phyloP scores from a whole-genome alignment of 2,329 filamentous ascomycete genomes.

The Colletotrichum euphorbiae region DNA sequence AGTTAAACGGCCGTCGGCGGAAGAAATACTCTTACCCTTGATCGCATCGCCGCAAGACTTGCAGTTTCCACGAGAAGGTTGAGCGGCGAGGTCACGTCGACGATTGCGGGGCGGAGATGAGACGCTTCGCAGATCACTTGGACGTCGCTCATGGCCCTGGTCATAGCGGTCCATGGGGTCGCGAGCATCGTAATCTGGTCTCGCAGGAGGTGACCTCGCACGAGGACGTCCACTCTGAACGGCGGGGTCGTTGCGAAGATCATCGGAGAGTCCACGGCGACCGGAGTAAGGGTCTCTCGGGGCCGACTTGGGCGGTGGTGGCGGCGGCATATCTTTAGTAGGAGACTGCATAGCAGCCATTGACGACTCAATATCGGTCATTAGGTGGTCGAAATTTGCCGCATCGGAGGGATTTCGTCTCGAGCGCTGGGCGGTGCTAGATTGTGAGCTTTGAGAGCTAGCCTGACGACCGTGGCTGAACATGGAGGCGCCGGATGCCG shows the following conservation, averaged over 20 bases:
- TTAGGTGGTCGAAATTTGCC: slow-evolving; percentile 63
- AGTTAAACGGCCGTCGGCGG: slow-evolving; percentile 89
- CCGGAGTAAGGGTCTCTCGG: slow-evolving; percentile 34
- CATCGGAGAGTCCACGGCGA: slow-evolving; percentile 34
- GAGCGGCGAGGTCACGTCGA: slow-evolving; percentile 42
- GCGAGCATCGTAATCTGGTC: slow-evolving; percentile 39
- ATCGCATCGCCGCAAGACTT: slow-evolving; percentile 84
- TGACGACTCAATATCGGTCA: slow-evolving; percentile 67
- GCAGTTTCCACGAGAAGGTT: slow-evolving; percentile 77
- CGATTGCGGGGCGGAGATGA: slow-evolving; percentile 43
- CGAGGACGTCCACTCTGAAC: slow-evolving; percentile 42
- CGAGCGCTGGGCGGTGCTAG: slow-evolving; percentile 61
- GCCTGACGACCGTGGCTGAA: slow-evolving; percentile 68
- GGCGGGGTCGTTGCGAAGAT: slow-evolving; percentile 50
- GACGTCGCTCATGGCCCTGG: slow-evolving; percentile 29
- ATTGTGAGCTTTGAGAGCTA: slow-evolving; percentile 71
- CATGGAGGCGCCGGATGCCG: slow-evolving; percentile 73
- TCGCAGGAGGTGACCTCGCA: slow-evolving; percentile 44
- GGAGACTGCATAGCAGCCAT: slow-evolving; percentile 55
- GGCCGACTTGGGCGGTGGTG: slow-evolving; percentile 41
- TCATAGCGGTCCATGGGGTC: slow-evolving; percentile 36
- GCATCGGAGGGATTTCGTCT: slow-evolving; percentile 55
- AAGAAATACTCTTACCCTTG: slow-evolving; percentile 91
- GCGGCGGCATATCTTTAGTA: slow-evolving; percentile 44
- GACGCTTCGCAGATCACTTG: slow-evolving; percentile 36